Base-by-base conservation (phyloP, 1,284 basidiomycete genomes). In the Cerioporus squamosus region DNA sequence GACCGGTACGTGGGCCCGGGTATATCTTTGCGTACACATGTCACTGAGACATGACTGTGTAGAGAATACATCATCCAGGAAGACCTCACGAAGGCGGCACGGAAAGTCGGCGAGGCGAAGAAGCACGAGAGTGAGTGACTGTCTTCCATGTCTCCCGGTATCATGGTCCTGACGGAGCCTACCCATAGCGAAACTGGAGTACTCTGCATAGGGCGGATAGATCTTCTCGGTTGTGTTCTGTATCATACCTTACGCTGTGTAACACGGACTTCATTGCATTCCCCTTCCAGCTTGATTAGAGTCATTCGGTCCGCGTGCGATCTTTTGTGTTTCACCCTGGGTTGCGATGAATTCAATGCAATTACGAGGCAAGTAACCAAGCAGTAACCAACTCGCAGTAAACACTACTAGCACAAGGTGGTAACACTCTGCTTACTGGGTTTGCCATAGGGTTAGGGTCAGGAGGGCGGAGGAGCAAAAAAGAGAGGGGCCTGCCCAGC, bases 1-100 rank as follows among this genome's bases (percentile, higher is more conserved):
- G 96, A 98, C 68, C 84, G 93, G 90, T 90, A 61, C 59, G 82
- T 71, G 15, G 5, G 17, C 17, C 45, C n/a, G n/a, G n/a, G 36
- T 51, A 17, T 26, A 12, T 12, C 39, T 49, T 47, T 44, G 53
- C 58, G 63, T 24, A 57, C 33, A 12, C 14, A 51, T 29, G 29
- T 45, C 17, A 17, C 51, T 26, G 31, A 51, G 15, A 57, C 63
- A 46, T 43, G 55, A 47, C 58, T 67, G 62, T 68, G 14, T 7
- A 93, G 95, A 59, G 95, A 97, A 69, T 95, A 93, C 62, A 79
- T 96, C 56, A 89, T 87, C 39, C 95, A 98, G 75, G 97, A 98
- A 69, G 97, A 99, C 77, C 82, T 98, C 60, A 95, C 94, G 68
- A 99, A 98, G 81, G 97, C 97, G n/a, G 95, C 94, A 17, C 83